Evolutionary conservation across 495 filamentous ascomycete species (phyloP).

Genomic region (Penicillium chermesinum): DNA sequence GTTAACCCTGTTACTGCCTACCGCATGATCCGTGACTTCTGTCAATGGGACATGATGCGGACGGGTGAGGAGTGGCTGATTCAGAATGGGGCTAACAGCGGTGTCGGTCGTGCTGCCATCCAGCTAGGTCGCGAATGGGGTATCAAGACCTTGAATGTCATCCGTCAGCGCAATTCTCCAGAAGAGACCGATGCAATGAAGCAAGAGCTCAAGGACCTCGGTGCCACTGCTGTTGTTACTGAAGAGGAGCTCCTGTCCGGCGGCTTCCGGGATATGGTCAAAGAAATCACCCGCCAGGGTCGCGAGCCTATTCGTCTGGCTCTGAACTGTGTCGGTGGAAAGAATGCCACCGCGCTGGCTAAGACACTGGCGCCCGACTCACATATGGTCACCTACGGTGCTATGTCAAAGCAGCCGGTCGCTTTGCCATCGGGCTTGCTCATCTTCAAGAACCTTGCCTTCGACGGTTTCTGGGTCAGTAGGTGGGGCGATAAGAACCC

Average conservation of each 20-base stretch:
- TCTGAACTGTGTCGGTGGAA: constrained; percentile 94
- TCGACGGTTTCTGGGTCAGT: constrained; percentile 93
- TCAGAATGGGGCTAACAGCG: constrained; percentile 94
- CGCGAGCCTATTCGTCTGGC: constrained; percentile 66
- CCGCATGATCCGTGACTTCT: constrained; percentile 85
- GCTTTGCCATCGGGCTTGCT: constrained; percentile 68
- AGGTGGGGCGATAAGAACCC: constrained; percentile 77
- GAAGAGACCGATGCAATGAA: constrained; percentile 63
- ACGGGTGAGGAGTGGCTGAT: constrained; percentile 71
- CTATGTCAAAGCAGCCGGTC: constrained; percentile 84
- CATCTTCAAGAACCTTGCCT: constrained; percentile 85
- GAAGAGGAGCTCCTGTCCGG: constrained; percentile 68
- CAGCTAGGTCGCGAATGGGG: constrained; percentile 83
- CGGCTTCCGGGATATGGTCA: constrained; percentile 57
- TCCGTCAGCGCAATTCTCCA: constrained; percentile 59
- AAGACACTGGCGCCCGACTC: constrained; percentile 59
- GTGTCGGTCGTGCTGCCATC: constrained; percentile 83
- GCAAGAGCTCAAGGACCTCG: constrained; percentile 61
- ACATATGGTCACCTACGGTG: constrained; percentile 88
- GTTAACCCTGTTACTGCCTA: constrained; percentile 94
- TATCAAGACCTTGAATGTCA: constrained; percentile 77
- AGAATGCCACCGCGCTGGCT: constrained; percentile 67
- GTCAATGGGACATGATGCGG: constrained; percentile 49
- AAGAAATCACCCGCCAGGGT: constrained; percentile 64
- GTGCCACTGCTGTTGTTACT: constrained; percentile 76